Percentiles rank a stretch among this genome's conserved stretches.
phyloP scores from a whole-genome alignment of 495 filamentous ascomycete species.

The Aspergillus asperescens region DNA sequence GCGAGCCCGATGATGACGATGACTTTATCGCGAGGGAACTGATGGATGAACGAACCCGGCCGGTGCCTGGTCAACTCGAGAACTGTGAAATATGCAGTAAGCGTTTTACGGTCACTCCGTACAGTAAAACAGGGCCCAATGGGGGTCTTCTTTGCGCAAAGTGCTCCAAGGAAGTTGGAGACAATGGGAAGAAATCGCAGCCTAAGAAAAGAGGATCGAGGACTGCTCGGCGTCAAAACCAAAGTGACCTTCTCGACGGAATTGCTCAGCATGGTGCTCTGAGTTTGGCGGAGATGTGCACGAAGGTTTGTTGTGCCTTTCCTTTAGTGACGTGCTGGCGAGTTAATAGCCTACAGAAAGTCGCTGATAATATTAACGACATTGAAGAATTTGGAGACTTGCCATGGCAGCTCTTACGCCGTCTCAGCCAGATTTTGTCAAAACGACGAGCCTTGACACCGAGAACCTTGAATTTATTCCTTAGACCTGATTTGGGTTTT shows the following conservation, averaged over 20 bases:
- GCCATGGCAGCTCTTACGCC: slow-evolving; percentile 59
- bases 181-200: slow-evolving; percentile 57
- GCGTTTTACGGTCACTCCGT: slow-evolving; percentile 90
- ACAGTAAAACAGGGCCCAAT: slow-evolving; percentile 72
- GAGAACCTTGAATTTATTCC: slow-evolving; percentile 67
- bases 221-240: slow-evolving; percentile 59
- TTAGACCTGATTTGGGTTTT: slow-evolving; percentile 58
- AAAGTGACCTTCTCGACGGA: slow-evolving; percentile 77
- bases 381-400: slow-evolving; percentile 81
- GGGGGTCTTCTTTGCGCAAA: slow-evolving; percentile 80
- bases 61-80: slow-evolving; percentile 75
- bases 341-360: slow-evolving; percentile 43
- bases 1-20: slow-evolving; percentile 46
- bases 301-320: slow-evolving; percentile 48
- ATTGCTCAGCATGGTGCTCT: slow-evolving; percentile 62
- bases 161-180: slow-evolving; percentile 72
- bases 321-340: not conserved
- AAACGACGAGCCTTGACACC: slow-evolving; percentile 69
- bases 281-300: slow-evolving; percentile 69
- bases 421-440: slow-evolving; percentile 73
- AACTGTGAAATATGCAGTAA: slow-evolving; percentile 84
- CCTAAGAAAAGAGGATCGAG: slow-evolving; percentile 52
- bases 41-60: slow-evolving; percentile 57
- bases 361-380: slow-evolving; percentile 74
- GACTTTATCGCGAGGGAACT: slow-evolving; percentile 47